Evolutionary conservation across 2,329 filamentous ascomycete species (phyloP).

Genomic region (Malbranchea zuffiana): DNA sequence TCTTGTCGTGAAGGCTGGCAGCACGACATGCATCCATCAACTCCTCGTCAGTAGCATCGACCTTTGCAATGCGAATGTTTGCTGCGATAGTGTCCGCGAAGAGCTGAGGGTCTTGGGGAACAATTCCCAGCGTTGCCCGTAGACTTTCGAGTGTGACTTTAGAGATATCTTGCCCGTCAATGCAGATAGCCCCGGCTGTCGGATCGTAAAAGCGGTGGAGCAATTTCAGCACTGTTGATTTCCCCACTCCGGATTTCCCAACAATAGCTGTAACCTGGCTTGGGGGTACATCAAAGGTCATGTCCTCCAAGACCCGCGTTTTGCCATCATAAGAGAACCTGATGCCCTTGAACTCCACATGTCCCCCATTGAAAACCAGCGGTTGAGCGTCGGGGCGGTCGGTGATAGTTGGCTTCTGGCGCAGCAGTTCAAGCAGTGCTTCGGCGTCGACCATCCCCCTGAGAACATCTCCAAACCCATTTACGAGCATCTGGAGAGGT

Average conservation of each 20-base stretch:
- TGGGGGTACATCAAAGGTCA: slow-evolving; percentile 40
- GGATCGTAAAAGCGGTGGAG: slow-evolving; percentile 46
- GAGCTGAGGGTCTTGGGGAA: slow-evolving; percentile 52
- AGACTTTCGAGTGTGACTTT: slow-evolving; percentile 49
- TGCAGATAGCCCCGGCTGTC: slow-evolving; percentile 34
- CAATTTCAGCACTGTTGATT: slow-evolving; percentile 44
- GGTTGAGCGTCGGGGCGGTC: slow-evolving; percentile 26
- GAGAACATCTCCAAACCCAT: slow-evolving; percentile 39
- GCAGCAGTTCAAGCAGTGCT: slow-evolving; percentile 37
- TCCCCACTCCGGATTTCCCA: slow-evolving; percentile 46
- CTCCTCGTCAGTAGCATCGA: slow-evolving; percentile 48
- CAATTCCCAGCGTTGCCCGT: slow-evolving; percentile 49
- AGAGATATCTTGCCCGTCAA: slow-evolving; percentile 47
- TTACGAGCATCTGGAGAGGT: slow-evolving; percentile 41
- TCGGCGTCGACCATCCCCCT: slow-evolving; percentile 54
- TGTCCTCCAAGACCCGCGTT: slow-evolving; percentile 37
- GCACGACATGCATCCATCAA: slow-evolving; percentile 49
- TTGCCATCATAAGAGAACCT: slow-evolving; percentile 43
- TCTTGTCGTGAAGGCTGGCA: slow-evolving; percentile 54
- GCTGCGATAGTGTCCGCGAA: slow-evolving; percentile 55
- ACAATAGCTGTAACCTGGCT: slow-evolving; percentile 42
- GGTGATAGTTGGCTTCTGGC: slow-evolving; percentile 36
- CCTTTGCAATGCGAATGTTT: slow-evolving; percentile 52
- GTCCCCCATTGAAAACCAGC: slow-evolving; percentile 33
- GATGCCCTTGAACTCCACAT: slow-evolving; percentile 41